Conservation (phyloP, 768 basidiomycete species). For the Lenzites betulinus region DNA sequence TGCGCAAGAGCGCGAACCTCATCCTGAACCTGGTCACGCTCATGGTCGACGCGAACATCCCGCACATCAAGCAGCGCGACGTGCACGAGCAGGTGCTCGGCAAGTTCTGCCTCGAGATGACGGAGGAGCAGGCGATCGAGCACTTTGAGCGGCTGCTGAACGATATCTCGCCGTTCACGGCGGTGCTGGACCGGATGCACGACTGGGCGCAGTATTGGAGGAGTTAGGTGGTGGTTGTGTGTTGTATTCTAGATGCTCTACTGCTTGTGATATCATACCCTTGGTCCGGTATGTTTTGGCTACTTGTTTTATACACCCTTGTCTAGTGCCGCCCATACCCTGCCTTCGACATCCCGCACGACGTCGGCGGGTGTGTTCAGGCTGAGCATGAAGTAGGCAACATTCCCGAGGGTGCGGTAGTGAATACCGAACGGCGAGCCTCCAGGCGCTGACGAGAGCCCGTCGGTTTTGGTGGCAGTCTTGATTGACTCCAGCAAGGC, state of each 20-base stretch:
- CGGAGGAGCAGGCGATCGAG: slow-evolving; percentile 96
- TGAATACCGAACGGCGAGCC: slow-evolving; percentile 71
- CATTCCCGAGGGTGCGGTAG: slow-evolving; percentile 85
- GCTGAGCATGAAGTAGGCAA: slow-evolving; percentile 92
- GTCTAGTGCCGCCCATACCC: slow-evolving; percentile 38
- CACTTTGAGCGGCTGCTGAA: slow-evolving; percentile 93
- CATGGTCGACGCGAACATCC: slow-evolving; percentile 98
- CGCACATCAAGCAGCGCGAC: slow-evolving; percentile 92
- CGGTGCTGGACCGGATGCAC: slow-evolving; percentile 92
- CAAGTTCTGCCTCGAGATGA: slow-evolving; percentile 92
- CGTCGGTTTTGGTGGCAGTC: slow-evolving; percentile 16
- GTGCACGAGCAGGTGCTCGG: slow-evolving; percentile 92
- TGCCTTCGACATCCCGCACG: slow-evolving; percentile 62
- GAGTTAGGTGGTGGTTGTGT: slow-evolving; percentile 42
- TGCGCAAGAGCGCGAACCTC: slow-evolving; percentile 96
- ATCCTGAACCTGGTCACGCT: slow-evolving; percentile 94
- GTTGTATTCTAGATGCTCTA: neutral
- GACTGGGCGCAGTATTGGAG: slow-evolving; percentile 89
- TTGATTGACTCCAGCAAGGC: slow-evolving; percentile 56
- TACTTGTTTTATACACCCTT: neutral
- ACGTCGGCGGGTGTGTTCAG: slow-evolving; percentile 64
- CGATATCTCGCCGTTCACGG: slow-evolving; percentile 92
- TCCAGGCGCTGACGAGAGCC: slow-evolving; percentile 47
- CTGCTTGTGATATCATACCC: neutral
- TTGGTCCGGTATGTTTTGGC: neutral